Percentiles rank a stretch among this genome's conserved stretches.
These are phyloP conservation scores for Salicornia ramosissima DNA, from an alignment of 148 eudicot species.

Conservation along the genomic window DNA sequence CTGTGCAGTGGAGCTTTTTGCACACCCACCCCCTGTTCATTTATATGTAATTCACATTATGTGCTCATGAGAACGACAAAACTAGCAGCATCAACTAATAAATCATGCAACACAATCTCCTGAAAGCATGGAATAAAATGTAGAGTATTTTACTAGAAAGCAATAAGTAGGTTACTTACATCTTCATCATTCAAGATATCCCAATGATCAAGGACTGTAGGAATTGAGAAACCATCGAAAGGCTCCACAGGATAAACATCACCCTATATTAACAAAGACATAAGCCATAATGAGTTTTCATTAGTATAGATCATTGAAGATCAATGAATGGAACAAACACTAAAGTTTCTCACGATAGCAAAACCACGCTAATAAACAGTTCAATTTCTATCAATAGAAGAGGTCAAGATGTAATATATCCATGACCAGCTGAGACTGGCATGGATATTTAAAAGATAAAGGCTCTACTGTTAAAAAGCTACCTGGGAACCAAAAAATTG, in stretches of 20 bases:
- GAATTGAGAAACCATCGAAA: constrained; percentile 28
- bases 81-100: neutral
- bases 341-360: neutral
- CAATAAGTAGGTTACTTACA: constrained; percentile 43
- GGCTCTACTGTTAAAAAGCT: too few relatives aligned
- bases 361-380: neutral
- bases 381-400: neutral
- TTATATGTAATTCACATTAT: too few relatives aligned
- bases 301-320: neutral
- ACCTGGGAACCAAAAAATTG: too few relatives aligned
- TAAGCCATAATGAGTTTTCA: neutral
- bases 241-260: constrained; percentile 56
- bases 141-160: neutral
- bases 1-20: too few relatives aligned
- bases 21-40: too few relatives aligned
- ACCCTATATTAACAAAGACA: constrained; percentile 33
- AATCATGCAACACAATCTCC: neutral
- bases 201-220: constrained; percentile 58
- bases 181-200: constrained; percentile 77
- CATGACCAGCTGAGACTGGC: neutral
- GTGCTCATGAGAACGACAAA: too few relatives aligned
- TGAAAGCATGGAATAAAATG: neutral
- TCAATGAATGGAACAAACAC: neutral
- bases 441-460: neutral
- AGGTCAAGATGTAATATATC: neutral